A percentile compares a stretch with the other conserved stretches of the same genome.
Evolutionary conservation across 2,329 filamentous ascomycete species (phyloP).

Genomic region (Pyrenophora tritici-repentis): DNA sequence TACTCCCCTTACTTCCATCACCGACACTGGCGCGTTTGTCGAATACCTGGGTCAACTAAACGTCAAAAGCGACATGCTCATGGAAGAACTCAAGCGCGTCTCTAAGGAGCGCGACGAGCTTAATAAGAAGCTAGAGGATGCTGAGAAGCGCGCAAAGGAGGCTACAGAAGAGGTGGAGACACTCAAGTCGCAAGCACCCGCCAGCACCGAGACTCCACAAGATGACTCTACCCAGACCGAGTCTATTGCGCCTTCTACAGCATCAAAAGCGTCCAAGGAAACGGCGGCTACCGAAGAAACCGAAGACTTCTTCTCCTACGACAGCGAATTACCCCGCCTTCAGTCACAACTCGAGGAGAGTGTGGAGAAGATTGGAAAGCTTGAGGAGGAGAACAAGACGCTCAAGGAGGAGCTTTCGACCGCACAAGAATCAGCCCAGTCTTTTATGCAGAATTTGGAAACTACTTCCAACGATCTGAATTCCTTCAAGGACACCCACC

Average conservation of each 20-base stretch:
- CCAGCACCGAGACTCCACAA: conserved; percentile 20
- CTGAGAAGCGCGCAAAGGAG: conserved; percentile 65
- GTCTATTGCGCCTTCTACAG: conserved; percentile 31
- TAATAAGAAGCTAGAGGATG: conserved; percentile 75
- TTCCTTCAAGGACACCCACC: conserved; percentile 58
- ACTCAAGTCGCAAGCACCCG: conserved; percentile 48
- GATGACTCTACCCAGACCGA: conserved; percentile 36
- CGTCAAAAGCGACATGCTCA: conserved; percentile 86
- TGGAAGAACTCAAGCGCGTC: conserved; percentile 89
- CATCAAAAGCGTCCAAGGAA: conserved; percentile 34
- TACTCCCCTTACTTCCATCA: conserved; percentile 87
- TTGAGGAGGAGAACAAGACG: conserved; percentile 70
- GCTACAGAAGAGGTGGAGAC: conserved; percentile 68
- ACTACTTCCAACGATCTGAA: conserved; percentile 68
- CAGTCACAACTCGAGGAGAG: conserved; percentile 74
- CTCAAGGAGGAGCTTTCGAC: conserved; percentile 73
- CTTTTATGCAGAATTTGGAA: conserved; percentile 64
- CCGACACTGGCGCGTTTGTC: conserved; percentile 79
- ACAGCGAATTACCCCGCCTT: conserved; percentile 82
- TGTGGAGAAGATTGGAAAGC: conserved; percentile 69
- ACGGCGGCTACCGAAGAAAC: conserved; percentile 44
- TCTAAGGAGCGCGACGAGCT: conserved; percentile 79
- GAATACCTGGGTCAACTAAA: conserved; percentile 91
- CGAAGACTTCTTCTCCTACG: conserved; percentile 90
- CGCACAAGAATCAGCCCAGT: conserved; percentile 67